These are phyloP conservation scores for Mortierella sp. DNA, from an alignment of 371 early-diverging fungal genomes.

Conservation along the genomic window DNA sequence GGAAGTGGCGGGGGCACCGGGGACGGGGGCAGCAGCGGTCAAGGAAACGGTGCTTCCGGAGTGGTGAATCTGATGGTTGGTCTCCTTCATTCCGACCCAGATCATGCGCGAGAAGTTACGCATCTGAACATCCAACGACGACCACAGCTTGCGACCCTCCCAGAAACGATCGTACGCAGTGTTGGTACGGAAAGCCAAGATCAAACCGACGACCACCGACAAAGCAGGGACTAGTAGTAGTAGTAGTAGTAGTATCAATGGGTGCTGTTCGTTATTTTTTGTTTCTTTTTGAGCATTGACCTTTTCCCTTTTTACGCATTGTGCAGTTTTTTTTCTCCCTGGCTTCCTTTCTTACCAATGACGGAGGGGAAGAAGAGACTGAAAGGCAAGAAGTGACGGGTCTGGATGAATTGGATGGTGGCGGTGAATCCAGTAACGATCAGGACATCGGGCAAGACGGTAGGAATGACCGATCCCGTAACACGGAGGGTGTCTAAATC, in stretches of 20 bases:
- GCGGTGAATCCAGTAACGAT: constrained; percentile 40
- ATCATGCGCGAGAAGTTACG: constrained; percentile 75
- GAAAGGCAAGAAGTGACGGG: neutral
- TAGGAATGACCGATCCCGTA: constrained; percentile 53
- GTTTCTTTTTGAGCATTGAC: neutral
- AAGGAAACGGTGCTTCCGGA: constrained; percentile 14
- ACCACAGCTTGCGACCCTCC: constrained; percentile 77
- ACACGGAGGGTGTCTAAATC: constrained; percentile 48
- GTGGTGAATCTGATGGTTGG: constrained; percentile 29
- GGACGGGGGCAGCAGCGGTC: constrained; percentile 18
- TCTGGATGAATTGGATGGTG: constrained; percentile 19
- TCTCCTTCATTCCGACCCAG: constrained; percentile 71
- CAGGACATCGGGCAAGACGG: constrained; percentile 31
- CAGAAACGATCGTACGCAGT: constrained; percentile 79
- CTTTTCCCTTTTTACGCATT: neutral
- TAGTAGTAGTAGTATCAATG: neutral
- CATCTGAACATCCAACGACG: constrained; percentile 66
- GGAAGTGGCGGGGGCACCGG: neutral
- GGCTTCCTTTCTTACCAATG: constrained; percentile 30
- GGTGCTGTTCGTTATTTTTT: neutral
- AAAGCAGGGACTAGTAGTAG: constrained; percentile 60
- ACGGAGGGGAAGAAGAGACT: constrained; percentile 22
- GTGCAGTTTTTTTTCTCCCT: neutral
- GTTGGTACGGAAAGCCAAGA: constrained; percentile 80
- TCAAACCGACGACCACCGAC: constrained; percentile 73